Evolutionary conservation across 768 basidiomycete species (phyloP).

Genomic region (Dendrothele bispora): DNA sequence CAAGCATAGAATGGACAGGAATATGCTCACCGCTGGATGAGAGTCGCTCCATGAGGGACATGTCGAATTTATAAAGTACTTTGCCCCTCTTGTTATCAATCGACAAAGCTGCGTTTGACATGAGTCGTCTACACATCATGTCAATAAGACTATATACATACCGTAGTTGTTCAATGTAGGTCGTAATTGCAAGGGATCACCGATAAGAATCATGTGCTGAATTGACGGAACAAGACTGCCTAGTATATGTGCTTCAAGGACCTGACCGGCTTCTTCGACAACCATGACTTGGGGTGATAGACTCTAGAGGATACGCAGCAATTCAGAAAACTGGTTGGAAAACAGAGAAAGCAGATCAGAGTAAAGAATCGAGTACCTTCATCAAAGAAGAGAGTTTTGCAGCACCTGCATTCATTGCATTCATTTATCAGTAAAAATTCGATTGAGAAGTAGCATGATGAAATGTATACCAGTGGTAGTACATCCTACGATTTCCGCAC

Average conservation of each 20-base stretch:
- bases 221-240: constrained; percentile 63
- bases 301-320: constrained; percentile 34
- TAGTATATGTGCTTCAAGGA: constrained; percentile 76
- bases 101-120: constrained; percentile 54
- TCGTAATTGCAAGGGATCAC: constrained; percentile 75
- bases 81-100: constrained; percentile 62
- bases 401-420: constrained; percentile 46
- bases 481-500: constrained; percentile 68
- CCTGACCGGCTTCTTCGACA: constrained; percentile 83
- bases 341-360: background rate
- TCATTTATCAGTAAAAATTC: constrained; percentile 1
- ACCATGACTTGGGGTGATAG: constrained; percentile 61
- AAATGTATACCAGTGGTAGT: constrained; percentile 67
- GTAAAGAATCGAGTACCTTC: constrained; percentile 36
- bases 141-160: constrained; percentile 26
- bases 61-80: constrained; percentile 63
- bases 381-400: constrained; percentile 63
- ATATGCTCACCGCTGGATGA: too few species aligned
- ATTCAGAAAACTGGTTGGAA: background rate
- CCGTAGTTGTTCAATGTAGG: constrained; percentile 65
- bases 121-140: background rate
- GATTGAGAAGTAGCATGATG: background rate
- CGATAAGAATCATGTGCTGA: constrained; percentile 77
- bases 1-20: too few species aligned
- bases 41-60: constrained; percentile 77